Evolutionary conservation across 257 asterid genomes (phyloP), one percentile per base, ranked within the genome.

Genomic region (Thymus mandschuricus): DNA sequence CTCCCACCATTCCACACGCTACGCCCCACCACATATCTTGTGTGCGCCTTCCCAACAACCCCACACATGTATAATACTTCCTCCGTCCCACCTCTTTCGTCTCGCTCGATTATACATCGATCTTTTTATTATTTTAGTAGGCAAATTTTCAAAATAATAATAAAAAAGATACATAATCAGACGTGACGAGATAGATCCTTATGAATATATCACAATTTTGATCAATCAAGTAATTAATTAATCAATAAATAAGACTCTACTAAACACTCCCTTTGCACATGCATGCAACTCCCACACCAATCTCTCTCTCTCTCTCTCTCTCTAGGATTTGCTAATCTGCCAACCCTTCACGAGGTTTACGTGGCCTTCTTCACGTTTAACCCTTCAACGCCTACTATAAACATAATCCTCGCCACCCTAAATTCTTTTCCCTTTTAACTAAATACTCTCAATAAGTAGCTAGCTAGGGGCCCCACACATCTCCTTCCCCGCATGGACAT

Each of bases 191-290:
- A 21, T 21, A 21, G 21, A 21, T 21, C 21, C 21, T 21, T 21
- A 21, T 21, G 21, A 21, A 21, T 21, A 21, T 21, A 21, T 21
- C 21, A 21, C 21, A 21, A 21, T 21, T 21, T 21, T 21, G 21
- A 21, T 21, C 21, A 21, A 21, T 21, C 21, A 21, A 21, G 21
- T 21, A 33, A 70, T 60, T 29, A 69, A 73, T 43, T 52, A 43
- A 70, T 41, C 45, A 11, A 11, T 55, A 50, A 70, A 49, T 33
- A 60, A 70, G 45, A 34, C 35, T 21, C 45, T 50, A 43, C 66
- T 61, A 70, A 79, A 81, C 89, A 84, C 92, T 79, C 89, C 86
- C 97, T 89, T 91, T 89, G 92, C 92, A 87, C 92, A 85, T 84
- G 87, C 80, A 70, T 86, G 84, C 82, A 74, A 72, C 79, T 79